phyloP scores from a whole-genome alignment of 2,329 filamentous ascomycete genomes.

The Cercospora janseana region DNA sequence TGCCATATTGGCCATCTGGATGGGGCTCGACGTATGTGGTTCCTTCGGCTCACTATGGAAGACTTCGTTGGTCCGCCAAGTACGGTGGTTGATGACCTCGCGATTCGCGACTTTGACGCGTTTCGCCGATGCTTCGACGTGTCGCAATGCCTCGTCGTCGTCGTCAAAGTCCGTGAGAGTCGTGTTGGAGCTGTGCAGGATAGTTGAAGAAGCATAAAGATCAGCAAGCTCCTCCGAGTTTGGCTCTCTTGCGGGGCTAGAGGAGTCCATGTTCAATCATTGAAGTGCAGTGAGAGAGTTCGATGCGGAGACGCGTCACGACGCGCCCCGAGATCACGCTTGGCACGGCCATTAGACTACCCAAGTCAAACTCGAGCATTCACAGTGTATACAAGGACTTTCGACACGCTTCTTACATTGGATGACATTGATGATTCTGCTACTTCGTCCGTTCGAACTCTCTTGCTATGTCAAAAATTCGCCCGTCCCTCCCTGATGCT shows the following conservation, averaged over 20 bases:
- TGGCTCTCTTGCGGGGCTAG: slow-evolving; percentile 18
- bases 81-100: slow-evolving; percentile 52
- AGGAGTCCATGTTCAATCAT: slow-evolving; percentile 14
- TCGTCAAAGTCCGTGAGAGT: slow-evolving; percentile 25
- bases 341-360: too few relatives aligned
- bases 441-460: slow-evolving; percentile 31
- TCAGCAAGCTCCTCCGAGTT: slow-evolving; percentile 22
- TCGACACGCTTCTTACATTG: neutral
- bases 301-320: slow-evolving; percentile 1
- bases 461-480: slow-evolving; percentile 42
- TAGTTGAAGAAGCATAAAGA: slow-evolving; percentile 13
- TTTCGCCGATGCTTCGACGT: slow-evolving; percentile 49
- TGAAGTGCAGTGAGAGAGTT: neutral
- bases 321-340: neutral
- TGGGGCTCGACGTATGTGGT: slow-evolving; percentile 47
- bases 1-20: slow-evolving; percentile 62
- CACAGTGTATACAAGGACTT: neutral
- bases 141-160: slow-evolving; percentile 40
- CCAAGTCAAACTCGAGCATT: too few relatives aligned
- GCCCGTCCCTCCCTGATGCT: slow-evolving; percentile 41
- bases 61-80: slow-evolving; percentile 47
- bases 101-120: slow-evolving; percentile 42
- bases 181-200: slow-evolving; percentile 12
- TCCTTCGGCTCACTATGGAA: slow-evolving; percentile 48
- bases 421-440: neutral